These are phyloP conservation scores for Apiosordaria backusii DNA, from an alignment of 495 filamentous ascomycete genomes.

Conservation along the genomic window DNA sequence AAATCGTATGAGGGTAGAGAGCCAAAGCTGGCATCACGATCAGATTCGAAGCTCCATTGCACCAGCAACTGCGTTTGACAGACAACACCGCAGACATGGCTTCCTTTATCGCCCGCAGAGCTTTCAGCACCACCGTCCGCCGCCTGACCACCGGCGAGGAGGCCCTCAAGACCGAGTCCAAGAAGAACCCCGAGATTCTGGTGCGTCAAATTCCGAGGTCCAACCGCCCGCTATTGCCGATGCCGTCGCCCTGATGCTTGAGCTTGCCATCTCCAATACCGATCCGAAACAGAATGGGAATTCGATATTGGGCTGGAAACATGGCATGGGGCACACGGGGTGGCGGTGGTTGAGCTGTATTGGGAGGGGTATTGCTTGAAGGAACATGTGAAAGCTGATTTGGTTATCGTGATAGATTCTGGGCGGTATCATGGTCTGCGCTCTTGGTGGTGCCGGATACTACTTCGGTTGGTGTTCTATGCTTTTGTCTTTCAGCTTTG, in stretches of 20 bases:
- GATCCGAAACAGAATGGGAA: not conserved
- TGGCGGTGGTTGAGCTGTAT: not conserved
- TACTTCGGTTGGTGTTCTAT: constrained; percentile 61
- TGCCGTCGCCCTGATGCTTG: not conserved
- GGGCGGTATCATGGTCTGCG: constrained; percentile 84
- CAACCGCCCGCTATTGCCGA: constrained; percentile 1
- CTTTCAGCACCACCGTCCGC: constrained; percentile 46
- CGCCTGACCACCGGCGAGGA: constrained; percentile 40
- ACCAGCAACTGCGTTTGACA: constrained; percentile 14
- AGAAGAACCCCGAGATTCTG: constrained; percentile 52
- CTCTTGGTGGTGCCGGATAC: constrained; percentile 83
- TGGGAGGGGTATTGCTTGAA: not conserved
- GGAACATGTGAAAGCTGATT: constrained; percentile 21
- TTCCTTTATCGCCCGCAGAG: constrained; percentile 46
- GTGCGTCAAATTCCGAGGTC: constrained; percentile 34
- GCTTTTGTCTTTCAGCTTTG: no score
- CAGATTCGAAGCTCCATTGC: constrained; percentile 16
- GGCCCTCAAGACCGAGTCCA: constrained; percentile 45
- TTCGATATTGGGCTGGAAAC: not conserved
- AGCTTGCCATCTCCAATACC: not conserved
- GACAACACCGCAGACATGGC: constrained; percentile 38
- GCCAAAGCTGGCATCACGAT: constrained; percentile 17
- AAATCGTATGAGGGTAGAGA: constrained; percentile 22
- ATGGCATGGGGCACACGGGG: not conserved
- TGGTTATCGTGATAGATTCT: constrained; percentile 60